Conservation (phyloP, 768 basidiomycete species). For the Phlegmacium glaucopus region DNA sequence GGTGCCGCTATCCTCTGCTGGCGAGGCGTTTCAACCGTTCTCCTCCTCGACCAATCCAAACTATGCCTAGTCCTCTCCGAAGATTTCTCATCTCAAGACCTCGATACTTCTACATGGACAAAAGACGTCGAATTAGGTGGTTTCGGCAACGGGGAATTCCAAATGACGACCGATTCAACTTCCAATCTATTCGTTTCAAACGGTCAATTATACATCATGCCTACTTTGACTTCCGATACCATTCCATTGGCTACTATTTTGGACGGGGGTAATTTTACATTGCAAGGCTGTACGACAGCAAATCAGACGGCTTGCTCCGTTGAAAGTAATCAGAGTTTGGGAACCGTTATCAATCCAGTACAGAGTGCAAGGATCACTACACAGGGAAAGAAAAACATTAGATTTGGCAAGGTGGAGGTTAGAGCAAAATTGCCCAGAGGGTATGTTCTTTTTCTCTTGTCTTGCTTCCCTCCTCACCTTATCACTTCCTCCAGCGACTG, state of each 20-base stretch:
- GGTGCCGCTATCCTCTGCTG: slow-evolving; percentile 53
- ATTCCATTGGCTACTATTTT: slow-evolving; percentile 39
- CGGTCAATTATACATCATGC: slow-evolving; percentile 73
- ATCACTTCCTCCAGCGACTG: slow-evolving; percentile 38
- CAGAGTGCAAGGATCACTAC: slow-evolving; percentile 76
- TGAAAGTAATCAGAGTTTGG: slow-evolving; percentile 31
- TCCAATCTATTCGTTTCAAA: slow-evolving; percentile 68
- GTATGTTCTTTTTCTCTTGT: slow-evolving; percentile 35
- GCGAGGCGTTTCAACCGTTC: slow-evolving; percentile 45
- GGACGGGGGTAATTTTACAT: slow-evolving; percentile 61
- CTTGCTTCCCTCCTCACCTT: slow-evolving; percentile 30
- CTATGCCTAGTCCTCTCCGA: slow-evolving; percentile 71
- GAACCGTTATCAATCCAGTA: slow-evolving; percentile 68
- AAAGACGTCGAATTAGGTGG: slow-evolving; percentile 72
- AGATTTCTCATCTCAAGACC: slow-evolving; percentile 46
- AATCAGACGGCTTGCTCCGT: slow-evolving; percentile 36
- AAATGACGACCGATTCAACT: slow-evolving; percentile 63
- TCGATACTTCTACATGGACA: slow-evolving; percentile 56
- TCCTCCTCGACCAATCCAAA: slow-evolving; percentile 37
- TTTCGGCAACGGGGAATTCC: slow-evolving; percentile 78
- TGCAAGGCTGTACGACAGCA: slow-evolving; percentile 58
- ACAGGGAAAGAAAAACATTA: slow-evolving; percentile 50
- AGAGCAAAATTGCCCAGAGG: slow-evolving; percentile 60
- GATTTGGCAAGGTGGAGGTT: slow-evolving; percentile 60
- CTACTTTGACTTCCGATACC: slow-evolving; percentile 70